These are phyloP conservation scores for Volvariella volvacea DNA, from an alignment of 1,284 basidiomycete genomes.

Conservation along the genomic window DNA sequence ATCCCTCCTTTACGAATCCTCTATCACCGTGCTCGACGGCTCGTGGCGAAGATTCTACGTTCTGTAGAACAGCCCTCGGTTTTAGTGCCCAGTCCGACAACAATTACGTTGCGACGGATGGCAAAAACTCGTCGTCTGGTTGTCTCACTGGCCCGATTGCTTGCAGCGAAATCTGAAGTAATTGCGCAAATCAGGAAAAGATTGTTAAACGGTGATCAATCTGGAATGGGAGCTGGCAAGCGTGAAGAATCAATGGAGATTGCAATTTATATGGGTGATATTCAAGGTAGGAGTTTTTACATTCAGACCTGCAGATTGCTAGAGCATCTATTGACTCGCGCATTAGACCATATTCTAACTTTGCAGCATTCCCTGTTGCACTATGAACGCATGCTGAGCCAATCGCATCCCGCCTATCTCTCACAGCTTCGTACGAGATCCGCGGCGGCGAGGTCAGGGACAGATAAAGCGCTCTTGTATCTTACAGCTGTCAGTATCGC, in stretches of 20 bases:
- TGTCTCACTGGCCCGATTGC: conserved; percentile 72
- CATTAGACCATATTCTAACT: conserved; percentile 92
- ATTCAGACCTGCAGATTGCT: too few relatives aligned
- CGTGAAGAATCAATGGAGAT: conserved; percentile 54
- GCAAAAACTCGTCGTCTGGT: conserved; percentile 78
- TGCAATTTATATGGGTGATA: conserved; percentile 86
- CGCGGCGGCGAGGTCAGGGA: conserved; percentile 52
- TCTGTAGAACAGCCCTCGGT: conserved; percentile 9
- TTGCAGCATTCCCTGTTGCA: conserved; percentile 83
- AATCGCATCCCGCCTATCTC: conserved; percentile 84
- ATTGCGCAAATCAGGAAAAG: conserved; percentile 79
- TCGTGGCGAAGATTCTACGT: too few relatives aligned
- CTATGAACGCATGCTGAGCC: conserved; percentile 83
- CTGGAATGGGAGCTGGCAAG: conserved; percentile 30
- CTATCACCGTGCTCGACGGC: conserved; percentile 19
- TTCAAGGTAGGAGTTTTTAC: conserved; percentile 88
- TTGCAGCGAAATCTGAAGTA: conserved; percentile 81
- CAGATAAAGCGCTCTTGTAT: conserved; percentile 61
- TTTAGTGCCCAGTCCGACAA: conserved; percentile 21
- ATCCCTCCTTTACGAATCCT: too few relatives aligned
- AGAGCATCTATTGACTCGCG: too few relatives aligned
- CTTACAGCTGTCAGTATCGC: conserved; percentile 66
- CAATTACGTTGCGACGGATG: conserved; percentile 62
- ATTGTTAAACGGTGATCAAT: conserved; percentile 32
- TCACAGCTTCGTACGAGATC: conserved; percentile 68